phyloP scores from a whole-genome alignment of 306 rosid species.

The Castanospermum australe region DNA sequence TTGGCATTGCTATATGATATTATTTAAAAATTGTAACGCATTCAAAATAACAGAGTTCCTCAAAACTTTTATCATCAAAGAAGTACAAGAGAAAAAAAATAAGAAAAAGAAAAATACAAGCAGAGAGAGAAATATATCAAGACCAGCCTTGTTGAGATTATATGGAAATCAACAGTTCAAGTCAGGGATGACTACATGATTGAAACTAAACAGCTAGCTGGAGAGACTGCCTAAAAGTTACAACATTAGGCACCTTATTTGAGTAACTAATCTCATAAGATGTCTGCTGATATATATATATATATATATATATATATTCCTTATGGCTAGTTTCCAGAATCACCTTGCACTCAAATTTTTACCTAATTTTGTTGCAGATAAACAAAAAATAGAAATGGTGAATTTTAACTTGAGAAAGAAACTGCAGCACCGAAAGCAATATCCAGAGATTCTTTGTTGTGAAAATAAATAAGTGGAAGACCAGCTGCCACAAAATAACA shows the following conservation, averaged over 20 bases:
- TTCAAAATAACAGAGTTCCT: not conserved
- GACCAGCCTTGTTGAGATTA: not conserved
- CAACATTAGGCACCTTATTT: too few relatives aligned
- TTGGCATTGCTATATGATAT: not conserved
- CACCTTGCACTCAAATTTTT: not conserved
- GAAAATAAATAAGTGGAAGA: slow-evolving; percentile 31
- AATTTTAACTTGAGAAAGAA: slow-evolving; percentile 18
- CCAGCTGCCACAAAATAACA: slow-evolving; percentile 26
- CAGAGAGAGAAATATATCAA: not conserved
- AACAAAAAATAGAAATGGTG: not conserved
- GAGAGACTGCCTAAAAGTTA: not conserved
- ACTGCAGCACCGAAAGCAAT: slow-evolving; percentile 2
- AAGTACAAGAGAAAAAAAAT: not conserved
- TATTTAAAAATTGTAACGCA: not conserved
- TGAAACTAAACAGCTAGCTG: not conserved
- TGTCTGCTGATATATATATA: not conserved
- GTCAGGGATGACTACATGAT: not conserved
- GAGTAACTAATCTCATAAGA: not conserved
- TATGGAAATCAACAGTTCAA: not conserved
- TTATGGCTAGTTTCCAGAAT: not conserved
- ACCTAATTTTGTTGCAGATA: not conserved
- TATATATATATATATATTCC: not conserved
- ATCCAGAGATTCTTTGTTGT: not conserved
- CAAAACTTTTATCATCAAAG: not conserved
- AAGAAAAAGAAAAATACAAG: not conserved